Base-by-base conservation (phyloP, 139 green algal genomes). In the Pseudopediastrum boryanum region DNA sequence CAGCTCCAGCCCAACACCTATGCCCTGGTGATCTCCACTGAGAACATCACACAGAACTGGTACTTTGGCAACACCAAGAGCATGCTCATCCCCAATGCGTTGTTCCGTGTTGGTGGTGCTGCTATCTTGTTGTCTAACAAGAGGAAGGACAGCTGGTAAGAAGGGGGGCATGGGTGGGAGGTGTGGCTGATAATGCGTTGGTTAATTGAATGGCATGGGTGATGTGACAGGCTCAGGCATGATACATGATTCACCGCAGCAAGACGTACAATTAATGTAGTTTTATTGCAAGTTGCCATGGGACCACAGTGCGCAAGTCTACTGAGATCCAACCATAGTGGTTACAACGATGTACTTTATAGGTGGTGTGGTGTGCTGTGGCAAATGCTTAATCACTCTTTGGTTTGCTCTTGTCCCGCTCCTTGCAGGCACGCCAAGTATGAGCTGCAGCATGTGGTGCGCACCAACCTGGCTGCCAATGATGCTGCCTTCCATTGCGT, bases 1-100 rank as follows among this genome's bases (percentile, higher is more conserved):
- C 90, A 95, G 90, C 86, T 95, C 59, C 86, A 92, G 80, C 89
- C 92, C 43, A 88, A 86, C 76, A 85, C 85, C 16, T 91, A 89
- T 44, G 90, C 90, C 8, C 83, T 99, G 36, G 96, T 99, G 4
- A 87, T 99, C 3, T 93, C 80, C 56, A 99, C 96, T 0, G 96
- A 99, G 89, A 99, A 99, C 89, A 98, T 99, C 85, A 99, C 96
- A 2, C 95, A 98, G 89, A 97, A 98, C 85, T 98, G 93, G 90
- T 97, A 98, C 86, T 94, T 94, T 84, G 94, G 94, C 84, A 97
- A 96, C 72, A 73, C 92, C 36, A 83, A 89, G 42, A 95, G 93
- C 74, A 99, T 98, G 95, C 87, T 99, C 58, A 96, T 99, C 77
- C 96, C 96, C 80, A 99, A 99, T 86, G 97, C 89, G 89, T 87